These are phyloP conservation scores for Eucalyptus marginata DNA, from an alignment of 345 rosid genomes.

Conservation along the genomic window DNA sequence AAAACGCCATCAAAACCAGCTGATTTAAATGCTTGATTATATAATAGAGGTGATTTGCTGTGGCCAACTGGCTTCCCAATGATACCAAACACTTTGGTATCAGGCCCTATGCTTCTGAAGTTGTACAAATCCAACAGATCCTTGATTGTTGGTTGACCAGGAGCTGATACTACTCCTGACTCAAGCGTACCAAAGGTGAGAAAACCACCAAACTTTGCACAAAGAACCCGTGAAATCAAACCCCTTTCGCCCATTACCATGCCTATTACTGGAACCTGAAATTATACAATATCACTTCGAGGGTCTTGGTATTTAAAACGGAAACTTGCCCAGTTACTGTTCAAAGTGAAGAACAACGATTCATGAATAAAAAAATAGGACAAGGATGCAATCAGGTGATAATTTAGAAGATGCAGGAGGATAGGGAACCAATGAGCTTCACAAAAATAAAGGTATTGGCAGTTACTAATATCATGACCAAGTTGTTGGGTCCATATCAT, in stretches of 20 bases:
- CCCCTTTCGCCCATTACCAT: conserved; percentile 95
- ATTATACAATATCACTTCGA: not conserved
- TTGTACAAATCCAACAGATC: conserved; percentile 72
- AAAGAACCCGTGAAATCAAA: conserved; percentile 76
- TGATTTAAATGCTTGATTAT: conserved; percentile 85
- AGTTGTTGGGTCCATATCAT: not conserved
- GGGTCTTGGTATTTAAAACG: not conserved
- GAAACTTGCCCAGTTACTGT: not conserved
- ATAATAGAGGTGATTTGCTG: conserved; percentile 86
- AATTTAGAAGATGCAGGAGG: not conserved
- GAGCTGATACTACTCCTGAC: conserved; percentile 71
- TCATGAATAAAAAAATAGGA: not conserved
- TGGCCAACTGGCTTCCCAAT: conserved; percentile 93
- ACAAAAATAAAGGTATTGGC: not conserved
- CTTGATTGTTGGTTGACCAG: conserved; percentile 84
- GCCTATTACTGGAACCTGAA: conserved; percentile 82
- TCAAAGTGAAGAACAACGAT: not conserved
- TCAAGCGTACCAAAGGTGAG: conserved; percentile 90
- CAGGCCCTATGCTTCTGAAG: conserved; percentile 75
- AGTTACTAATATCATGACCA: not conserved
- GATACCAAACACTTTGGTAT: conserved; percentile 78
- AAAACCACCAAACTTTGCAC: conserved; percentile 85
- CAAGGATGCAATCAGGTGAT: not conserved
- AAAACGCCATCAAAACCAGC: conserved; percentile 67
- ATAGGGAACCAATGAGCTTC: not conserved